These are phyloP conservation scores for Butyriboletus loyo DNA, from an alignment of 768 basidiomycete species.

Conservation along the genomic window DNA sequence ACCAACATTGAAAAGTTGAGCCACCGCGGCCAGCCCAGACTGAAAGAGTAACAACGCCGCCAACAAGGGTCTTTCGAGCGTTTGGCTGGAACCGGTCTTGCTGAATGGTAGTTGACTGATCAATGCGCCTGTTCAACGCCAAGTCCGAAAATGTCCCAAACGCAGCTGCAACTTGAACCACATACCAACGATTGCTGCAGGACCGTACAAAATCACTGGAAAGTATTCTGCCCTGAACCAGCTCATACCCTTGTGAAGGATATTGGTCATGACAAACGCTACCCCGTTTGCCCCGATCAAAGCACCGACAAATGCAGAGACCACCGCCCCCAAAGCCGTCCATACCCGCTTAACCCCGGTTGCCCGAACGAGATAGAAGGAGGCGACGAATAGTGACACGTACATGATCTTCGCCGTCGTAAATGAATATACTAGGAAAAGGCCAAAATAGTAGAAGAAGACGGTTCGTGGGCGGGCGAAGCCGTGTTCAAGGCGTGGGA, in stretches of 20 bases:
- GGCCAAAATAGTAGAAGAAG: conserved; percentile 70
- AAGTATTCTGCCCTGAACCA: conserved; percentile 80
- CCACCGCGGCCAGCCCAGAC: conserved; percentile 46
- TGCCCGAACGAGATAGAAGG: conserved; percentile 42
- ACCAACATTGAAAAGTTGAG: conserved; percentile 71
- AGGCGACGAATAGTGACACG: conserved; percentile 43
- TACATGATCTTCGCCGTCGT: conserved; percentile 67
- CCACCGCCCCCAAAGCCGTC: conserved; percentile 46
- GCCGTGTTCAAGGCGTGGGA: conserved; percentile 58
- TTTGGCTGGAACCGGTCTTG: conserved; percentile 17
- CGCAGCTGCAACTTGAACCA: not conserved
- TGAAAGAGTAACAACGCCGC: conserved; percentile 61
- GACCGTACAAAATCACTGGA: conserved; percentile 67
- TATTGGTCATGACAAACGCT: conserved; percentile 63
- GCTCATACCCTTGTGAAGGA: conserved; percentile 69
- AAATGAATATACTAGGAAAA: conserved; percentile 74
- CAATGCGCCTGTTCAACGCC: conserved; percentile 49
- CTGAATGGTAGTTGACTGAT: conserved; percentile 58
- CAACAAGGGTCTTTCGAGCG: conserved; percentile 60
- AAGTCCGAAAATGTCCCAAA: not conserved
- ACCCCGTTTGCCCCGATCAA: conserved; percentile 64
- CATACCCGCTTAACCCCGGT: conserved; percentile 30
- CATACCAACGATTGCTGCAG: conserved; percentile 69
- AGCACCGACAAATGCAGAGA: conserved; percentile 52
- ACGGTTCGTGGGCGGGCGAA: conserved; percentile 60